Conservation (phyloP, 768 basidiomycete species). For the Trametes coccinea region DNA sequence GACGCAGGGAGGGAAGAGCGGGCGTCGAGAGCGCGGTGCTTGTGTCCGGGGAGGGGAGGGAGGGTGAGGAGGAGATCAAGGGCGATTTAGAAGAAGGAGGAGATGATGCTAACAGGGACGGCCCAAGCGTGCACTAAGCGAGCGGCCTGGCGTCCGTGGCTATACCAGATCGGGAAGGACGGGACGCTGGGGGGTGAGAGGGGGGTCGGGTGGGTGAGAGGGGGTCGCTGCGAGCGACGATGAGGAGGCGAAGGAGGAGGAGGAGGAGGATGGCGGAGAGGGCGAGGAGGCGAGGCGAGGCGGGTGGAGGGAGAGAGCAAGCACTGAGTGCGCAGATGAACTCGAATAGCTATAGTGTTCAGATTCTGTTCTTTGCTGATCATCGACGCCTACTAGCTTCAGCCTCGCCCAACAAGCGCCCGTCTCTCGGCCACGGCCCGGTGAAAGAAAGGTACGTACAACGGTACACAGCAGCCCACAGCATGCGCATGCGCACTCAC, state of each 20-base stretch:
- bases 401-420: too few species aligned
- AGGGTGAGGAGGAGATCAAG: conserved; percentile 22
- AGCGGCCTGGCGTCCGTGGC: conserved; percentile 13
- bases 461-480: too few species aligned
- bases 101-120: conserved; percentile 18
- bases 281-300: neutral
- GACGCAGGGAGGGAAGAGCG: conserved; percentile 9
- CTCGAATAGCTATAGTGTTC: too few species aligned
- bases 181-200: conserved; percentile 1
- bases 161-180: conserved; percentile 17
- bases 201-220: neutral
- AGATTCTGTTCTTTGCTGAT: too few species aligned
- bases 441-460: too few species aligned
- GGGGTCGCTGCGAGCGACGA: conserved; percentile 8
- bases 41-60: conserved; percentile 29
- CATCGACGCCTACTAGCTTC: too few species aligned
- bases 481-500: too few species aligned
- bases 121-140: conserved; percentile 10
- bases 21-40: conserved; percentile 3
- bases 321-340: neutral
- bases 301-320: conserved; percentile 3
- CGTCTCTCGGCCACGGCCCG: too few species aligned
- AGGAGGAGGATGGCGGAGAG: neutral
- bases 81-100: conserved; percentile 26
- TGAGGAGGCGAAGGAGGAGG: neutral